These are phyloP conservation scores for Bertia moriformis DNA, from an alignment of 2,329 filamentous ascomycete genomes.

Conservation along the genomic window DNA sequence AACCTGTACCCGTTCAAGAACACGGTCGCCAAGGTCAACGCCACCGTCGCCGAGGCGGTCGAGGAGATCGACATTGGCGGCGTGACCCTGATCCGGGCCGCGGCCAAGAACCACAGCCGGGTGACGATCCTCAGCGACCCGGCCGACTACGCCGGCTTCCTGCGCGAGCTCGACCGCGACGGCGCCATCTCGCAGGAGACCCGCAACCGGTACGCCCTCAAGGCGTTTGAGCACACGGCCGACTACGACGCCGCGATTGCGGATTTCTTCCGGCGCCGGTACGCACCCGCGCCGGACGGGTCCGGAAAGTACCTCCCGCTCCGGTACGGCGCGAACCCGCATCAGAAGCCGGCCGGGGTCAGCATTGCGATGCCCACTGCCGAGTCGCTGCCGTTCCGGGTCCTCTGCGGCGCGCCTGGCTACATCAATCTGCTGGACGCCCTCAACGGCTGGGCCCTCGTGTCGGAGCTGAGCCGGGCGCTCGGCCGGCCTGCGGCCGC, in stretches of 20 bases:
- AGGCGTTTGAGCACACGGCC: slow-evolving; percentile 96
- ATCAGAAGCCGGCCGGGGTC: slow-evolving; percentile 75
- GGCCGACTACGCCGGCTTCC: slow-evolving; percentile 81
- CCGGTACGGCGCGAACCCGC: slow-evolving; percentile 91
- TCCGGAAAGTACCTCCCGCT: slow-evolving; percentile 60
- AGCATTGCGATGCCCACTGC: slow-evolving; percentile 65
- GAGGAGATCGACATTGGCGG: slow-evolving; percentile 98
- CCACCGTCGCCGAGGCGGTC: slow-evolving; percentile 89
- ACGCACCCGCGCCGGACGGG: slow-evolving; percentile 61
- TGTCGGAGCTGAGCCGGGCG: slow-evolving; percentile 86
- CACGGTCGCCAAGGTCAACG: slow-evolving; percentile 89
- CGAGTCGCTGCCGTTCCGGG: slow-evolving; percentile 76
- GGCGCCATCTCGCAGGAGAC: slow-evolving; percentile 75
- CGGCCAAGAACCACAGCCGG: slow-evolving; percentile 92
- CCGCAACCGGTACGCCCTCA: slow-evolving; percentile 80
- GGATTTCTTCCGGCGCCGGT: slow-evolving; percentile 95
- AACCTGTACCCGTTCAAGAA: slow-evolving; percentile 99
- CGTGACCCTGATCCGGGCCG: slow-evolving; percentile 87
- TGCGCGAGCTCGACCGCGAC: slow-evolving; percentile 74
- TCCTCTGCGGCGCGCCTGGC: slow-evolving; percentile 74
- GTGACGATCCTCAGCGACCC: slow-evolving; percentile 95
- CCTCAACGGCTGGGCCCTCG: slow-evolving; percentile 89
- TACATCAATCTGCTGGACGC: slow-evolving; percentile 97
- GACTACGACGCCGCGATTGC: slow-evolving; percentile 93
- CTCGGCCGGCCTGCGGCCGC: slow-evolving; percentile 80